Base-by-base conservation (phyloP, 345 rosid genomes). In the Eucalyptus melliodora region DNA sequence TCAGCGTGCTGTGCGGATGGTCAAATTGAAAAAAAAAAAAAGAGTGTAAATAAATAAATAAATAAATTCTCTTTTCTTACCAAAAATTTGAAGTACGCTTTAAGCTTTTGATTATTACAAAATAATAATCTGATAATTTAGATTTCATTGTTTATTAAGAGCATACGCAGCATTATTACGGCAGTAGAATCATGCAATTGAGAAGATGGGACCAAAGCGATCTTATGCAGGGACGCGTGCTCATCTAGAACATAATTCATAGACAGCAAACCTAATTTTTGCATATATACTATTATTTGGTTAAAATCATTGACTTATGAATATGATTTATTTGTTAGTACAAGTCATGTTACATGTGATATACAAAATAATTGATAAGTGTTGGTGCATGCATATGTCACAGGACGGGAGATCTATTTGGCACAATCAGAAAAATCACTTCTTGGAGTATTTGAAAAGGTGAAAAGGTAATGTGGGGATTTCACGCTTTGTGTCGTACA, bases 371-470 rank as follows among this genome's bases (percentile, higher is more conserved):
- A 53, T 53, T 53, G 26, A 21, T 53, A 21, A 53, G 59, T 53
- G 59, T 10, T 0, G 5, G 11, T 21, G 59, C 59, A 53, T 53
- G 26, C 26, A 21, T 53, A 53, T 53, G 59, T 53, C 26, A 53
- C 5, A 21, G 0, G 11, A 53, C 0, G 1, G 26, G 59, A 53
- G 59, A 21, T 53, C 59, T 21, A 53, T 53, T 53, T 53, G 59
- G 0, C 5, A 19, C 26, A 3, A 21, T 2, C 2, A 1, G 11
- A 21, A 1, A 53, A 8, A 53, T 53, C 59, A 53, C 59, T 21
- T 53, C 59, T 53, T 53, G 59, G 26, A 53, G 59, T 21, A 53
- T 53, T 53, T 53, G 11, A 53, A 53, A 53, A 13, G 13, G 19
- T 44, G 45, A 44, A 44, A 44, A 53, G 26, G 11, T 53, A 21